Evolutionary conservation across 495 filamentous ascomycete species (phyloP).

Genomic region (Pseudoneurospora amorphoporcata): DNA sequence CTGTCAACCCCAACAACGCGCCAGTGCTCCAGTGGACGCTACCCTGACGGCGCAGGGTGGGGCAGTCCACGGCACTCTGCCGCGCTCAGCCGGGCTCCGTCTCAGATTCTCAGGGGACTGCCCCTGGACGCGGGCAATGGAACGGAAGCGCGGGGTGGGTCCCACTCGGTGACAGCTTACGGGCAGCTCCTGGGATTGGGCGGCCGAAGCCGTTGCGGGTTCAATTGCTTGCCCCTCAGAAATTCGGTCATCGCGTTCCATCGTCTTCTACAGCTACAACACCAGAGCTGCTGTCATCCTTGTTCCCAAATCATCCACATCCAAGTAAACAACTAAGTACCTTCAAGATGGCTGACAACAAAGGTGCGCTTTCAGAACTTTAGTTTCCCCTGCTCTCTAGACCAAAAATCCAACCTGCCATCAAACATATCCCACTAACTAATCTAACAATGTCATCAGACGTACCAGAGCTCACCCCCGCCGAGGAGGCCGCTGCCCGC

Average conservation of each 20-base stretch:
- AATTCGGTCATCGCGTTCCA: conserved; percentile 9
- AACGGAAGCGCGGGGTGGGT: not conserved
- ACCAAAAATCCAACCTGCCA: not conserved
- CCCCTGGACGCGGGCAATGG: not conserved
- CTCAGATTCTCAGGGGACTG: not conserved
- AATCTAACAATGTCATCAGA: not conserved
- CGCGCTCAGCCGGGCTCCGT: not conserved
- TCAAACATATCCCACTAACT: conserved; percentile 7
- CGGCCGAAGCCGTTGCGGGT: not conserved
- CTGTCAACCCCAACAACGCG: not conserved
- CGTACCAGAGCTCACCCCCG: conserved; percentile 40
- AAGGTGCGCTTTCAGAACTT: conserved; percentile 7
- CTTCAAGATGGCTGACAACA: conserved; percentile 20
- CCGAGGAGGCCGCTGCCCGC: conserved; percentile 58
- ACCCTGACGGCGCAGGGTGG: not conserved
- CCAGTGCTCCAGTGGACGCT: not conserved
- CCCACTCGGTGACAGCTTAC: not conserved
- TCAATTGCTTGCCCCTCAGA: not conserved
- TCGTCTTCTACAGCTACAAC: conserved; percentile 11
- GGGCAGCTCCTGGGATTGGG: not conserved
- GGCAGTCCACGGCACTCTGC: not conserved
- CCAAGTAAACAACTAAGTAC: not conserved
- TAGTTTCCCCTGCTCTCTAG: not conserved
- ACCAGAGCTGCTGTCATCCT: not conserved
- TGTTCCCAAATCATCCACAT: not conserved